Conservation (phyloP, 805 yeast species). For the Ogataea neopini region DNA sequence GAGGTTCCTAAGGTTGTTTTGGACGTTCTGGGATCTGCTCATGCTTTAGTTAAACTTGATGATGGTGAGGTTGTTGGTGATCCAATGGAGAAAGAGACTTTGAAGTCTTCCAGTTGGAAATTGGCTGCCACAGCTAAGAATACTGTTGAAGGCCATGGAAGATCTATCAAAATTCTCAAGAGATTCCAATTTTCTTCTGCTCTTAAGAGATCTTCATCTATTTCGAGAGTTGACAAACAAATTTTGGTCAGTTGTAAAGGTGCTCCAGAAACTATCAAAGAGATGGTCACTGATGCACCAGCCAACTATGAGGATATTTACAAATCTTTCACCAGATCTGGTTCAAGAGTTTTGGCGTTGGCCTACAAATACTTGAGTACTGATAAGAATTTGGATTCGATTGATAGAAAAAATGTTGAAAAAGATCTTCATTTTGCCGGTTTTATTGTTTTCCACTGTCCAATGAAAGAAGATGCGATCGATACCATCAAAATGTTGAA, state of each 20-base stretch:
- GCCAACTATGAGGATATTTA: constrained; percentile 78
- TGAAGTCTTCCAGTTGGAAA: constrained; percentile 83
- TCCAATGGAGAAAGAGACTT: constrained; percentile 97
- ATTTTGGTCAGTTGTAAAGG: constrained; percentile 88
- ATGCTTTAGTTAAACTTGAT: constrained; percentile 90
- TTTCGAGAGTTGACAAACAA: constrained; percentile 55
- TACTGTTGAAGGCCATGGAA: constrained; percentile 48
- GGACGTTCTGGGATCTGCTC: constrained; percentile 88
- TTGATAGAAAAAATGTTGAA: constrained; percentile 79
- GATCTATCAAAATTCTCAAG: constrained; percentile 69
- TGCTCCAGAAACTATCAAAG: constrained; percentile 94
- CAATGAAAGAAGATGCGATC: constrained; percentile 90
- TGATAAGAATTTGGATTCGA: constrained; percentile 51
- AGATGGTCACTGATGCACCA: constrained; percentile 73
- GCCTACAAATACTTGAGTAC: constrained; percentile 72
- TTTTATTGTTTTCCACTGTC: constrained; percentile 95
- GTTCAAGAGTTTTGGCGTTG: constrained; percentile 94
- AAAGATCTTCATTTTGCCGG: constrained; percentile 78
- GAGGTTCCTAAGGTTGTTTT: constrained; percentile 72
- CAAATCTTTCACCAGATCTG: constrained; percentile 90
- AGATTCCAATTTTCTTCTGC: constrained; percentile 97
- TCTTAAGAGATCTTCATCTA: constrained; percentile 89
- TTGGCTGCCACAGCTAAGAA: constrained; percentile 69
- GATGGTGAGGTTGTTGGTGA: constrained; percentile 99
- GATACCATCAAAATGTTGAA: constrained; percentile 89